Base-by-base conservation (phyloP, 2,329 filamentous ascomycete species). In the Xylaria sp. region DNA sequence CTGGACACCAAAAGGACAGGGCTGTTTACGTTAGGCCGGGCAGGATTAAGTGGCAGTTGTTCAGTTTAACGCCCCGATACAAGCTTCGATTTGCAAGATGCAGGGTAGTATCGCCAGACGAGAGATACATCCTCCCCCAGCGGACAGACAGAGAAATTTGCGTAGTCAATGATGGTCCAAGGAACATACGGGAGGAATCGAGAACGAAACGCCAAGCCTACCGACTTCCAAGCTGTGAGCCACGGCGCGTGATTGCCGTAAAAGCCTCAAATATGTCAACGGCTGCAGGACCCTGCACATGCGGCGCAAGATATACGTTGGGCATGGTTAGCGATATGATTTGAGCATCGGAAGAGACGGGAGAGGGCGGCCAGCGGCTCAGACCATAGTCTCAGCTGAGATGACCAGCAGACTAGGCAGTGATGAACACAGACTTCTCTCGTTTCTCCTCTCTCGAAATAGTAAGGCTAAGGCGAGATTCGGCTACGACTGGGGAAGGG, bases 1-100 rank as follows among this genome's bases (percentile, higher is more conserved):
- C 19, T 29, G 41, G 41, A 54, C 40, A 47, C 17, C 15, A 23
- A 25, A 56, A 17, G 17, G 35, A 29, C 17, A 57, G 54, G 37
- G 38, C 52, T 40, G 27, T 33, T 33, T 53, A 19, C 33, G 27
- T 35, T 40, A n/a, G 31, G 27, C 29, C 21, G 5, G 51, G 37
- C 15, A 27, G 25, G 33, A 38, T 35, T n/a, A 17, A 19, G 27
- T 27, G 31, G 23, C n/a, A n/a, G n/a, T 44, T 49, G 54, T 25
- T 54, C 38, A 58, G 23, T 17, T 25, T 55, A 65, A 63, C 58
- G 21, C 25, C 57, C 60, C 63, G 57, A 63, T 51, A 27, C 35
- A 55, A 53, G 46, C 46, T 43, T 33, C 27, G 37, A 46, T 35
- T 48, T 51, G 27, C 23, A 46, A n/a, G 43, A 37, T 27, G 35